A percentile compares a stretch with the other conserved stretches of the same genome.
Conservation (phyloP, 257 asterid species). For the Petunia axillaris region DNA sequence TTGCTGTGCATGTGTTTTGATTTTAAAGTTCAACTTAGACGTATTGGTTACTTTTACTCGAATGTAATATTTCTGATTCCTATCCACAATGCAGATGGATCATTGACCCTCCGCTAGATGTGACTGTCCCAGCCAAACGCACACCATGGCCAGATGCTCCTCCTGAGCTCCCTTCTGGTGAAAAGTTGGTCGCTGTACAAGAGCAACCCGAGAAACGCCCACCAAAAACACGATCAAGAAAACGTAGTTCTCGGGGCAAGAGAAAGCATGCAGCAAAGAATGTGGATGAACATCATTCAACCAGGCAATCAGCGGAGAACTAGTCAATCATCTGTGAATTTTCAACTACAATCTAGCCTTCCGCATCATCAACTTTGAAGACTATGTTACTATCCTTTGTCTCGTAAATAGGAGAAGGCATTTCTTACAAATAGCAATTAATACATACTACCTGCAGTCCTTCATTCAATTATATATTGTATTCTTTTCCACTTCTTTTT, state of each 20-base stretch:
- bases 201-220: constrained; percentile 57
- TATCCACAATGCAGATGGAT: constrained; percentile 68
- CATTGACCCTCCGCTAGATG: constrained; percentile 82
- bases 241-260: constrained; percentile 70
- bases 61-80: background rate
- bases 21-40: background rate
- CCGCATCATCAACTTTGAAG: constrained; percentile 31
- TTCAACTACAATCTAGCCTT: constrained; percentile 26
- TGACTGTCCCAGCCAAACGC: constrained; percentile 85
- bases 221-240: constrained; percentile 61
- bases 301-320: constrained; percentile 48
- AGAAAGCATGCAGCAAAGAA: constrained; percentile 61
- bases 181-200: constrained; percentile 45
- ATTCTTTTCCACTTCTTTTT: constrained; percentile 19
- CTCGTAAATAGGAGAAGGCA: constrained; percentile 45
- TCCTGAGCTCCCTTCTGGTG: constrained; percentile 71
- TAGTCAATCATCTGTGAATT: constrained; percentile 48
- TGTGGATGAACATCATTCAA: constrained; percentile 50
- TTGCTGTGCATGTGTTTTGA: background rate
- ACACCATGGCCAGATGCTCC: constrained; percentile 99
- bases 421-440: constrained; percentile 43
- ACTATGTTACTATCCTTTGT: constrained; percentile 30
- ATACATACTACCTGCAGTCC: constrained; percentile 34
- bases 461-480: constrained; percentile 31
- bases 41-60: background rate